A percentile compares a stretch with the other conserved stretches of the same genome.
phyloP scores from a whole-genome alignment of 106 monocot species.

The Allium fistulosum region DNA sequence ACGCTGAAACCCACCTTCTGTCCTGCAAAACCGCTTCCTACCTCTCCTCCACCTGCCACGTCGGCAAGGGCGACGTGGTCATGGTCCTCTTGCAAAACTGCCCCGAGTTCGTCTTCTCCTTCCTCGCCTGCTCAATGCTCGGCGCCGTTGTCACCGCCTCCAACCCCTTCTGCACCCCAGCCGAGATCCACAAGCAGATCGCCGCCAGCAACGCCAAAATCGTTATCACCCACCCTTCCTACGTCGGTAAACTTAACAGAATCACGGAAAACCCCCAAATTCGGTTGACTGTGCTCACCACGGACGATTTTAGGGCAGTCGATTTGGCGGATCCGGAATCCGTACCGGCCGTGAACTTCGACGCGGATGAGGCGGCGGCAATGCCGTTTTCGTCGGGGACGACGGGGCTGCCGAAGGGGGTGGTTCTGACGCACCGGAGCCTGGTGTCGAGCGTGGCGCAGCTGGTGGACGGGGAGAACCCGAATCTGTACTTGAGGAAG shows the following conservation, averaged over 20 bases:
- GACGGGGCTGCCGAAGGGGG: slow-evolving; percentile 85
- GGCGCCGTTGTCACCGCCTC: slow-evolving; percentile 67
- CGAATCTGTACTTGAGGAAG: slow-evolving; percentile 45
- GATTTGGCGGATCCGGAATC: slow-evolving; percentile 15
- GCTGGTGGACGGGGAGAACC: slow-evolving; percentile 95
- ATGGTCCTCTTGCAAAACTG: slow-evolving; percentile 82
- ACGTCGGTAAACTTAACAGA: slow-evolving; percentile 55
- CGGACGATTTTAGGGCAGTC: slow-evolving; percentile 45
- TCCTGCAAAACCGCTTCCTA: slow-evolving; percentile 55
- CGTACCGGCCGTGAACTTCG: slow-evolving; percentile 16
- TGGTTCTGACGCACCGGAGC: slow-evolving; percentile 69
- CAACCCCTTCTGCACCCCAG: slow-evolving; percentile 79
- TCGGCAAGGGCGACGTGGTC: slow-evolving; percentile 49
- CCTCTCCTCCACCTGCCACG: slow-evolving; percentile 38
- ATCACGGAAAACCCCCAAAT: background rate
- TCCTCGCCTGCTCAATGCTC: slow-evolving; percentile 68
- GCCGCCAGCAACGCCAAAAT: slow-evolving; percentile 33
- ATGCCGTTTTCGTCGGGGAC: slow-evolving; percentile 95
- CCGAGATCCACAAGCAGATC: slow-evolving; percentile 74
- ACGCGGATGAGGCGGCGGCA: slow-evolving; percentile 52
- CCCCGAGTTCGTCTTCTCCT: slow-evolving; percentile 61
- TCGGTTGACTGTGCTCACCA: slow-evolving; percentile 24
- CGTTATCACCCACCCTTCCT: slow-evolving; percentile 50
- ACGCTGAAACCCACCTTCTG: slow-evolving; percentile 49
- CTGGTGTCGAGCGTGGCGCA: slow-evolving; percentile 62